phyloP scores from a whole-genome alignment of 768 basidiomycete genomes.

The Cystofilobasidium ferigula region DNA sequence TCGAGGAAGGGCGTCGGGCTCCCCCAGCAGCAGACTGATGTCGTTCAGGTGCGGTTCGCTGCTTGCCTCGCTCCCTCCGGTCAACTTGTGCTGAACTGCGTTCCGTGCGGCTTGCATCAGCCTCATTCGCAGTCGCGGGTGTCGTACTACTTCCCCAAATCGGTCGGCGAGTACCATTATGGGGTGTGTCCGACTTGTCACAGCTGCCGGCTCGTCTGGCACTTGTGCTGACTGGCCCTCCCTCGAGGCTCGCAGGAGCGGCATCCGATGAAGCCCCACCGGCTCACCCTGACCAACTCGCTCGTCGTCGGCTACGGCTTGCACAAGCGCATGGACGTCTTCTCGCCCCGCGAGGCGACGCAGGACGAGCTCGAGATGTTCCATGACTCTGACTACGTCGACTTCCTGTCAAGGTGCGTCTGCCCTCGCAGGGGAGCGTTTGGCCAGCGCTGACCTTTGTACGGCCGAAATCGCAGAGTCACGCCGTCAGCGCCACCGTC shows the following conservation, averaged over 20 bases:
- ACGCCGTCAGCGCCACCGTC: constrained; percentile 28
- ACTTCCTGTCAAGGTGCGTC: constrained; percentile 77
- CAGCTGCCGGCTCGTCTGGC: constrained; percentile 2
- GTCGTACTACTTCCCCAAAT: constrained; percentile 90
- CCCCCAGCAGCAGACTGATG: constrained; percentile 32
- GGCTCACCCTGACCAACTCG: constrained; percentile 88
- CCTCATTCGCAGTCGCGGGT: constrained; percentile 80
- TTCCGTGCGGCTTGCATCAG: too few relatives aligned
- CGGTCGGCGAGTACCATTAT: constrained; percentile 90
- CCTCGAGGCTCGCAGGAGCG: constrained; percentile 54
- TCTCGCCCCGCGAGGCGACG: constrained; percentile 77
- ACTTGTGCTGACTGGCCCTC: not conserved
- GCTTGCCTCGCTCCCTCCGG: too few relatives aligned
- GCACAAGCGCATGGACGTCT: constrained; percentile 90
- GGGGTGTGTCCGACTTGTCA: constrained; percentile 57
- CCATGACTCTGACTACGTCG: constrained; percentile 90
- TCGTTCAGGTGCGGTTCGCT: constrained; percentile 31
- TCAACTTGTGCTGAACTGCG: too few relatives aligned
- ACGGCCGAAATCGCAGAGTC: not conserved
- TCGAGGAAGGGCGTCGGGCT: constrained; percentile 31
- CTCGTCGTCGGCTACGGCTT: constrained; percentile 92
- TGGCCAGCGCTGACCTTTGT: not conserved
- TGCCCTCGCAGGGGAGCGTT: too few relatives aligned
- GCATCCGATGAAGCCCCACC: constrained; percentile 97
- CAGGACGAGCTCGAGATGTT: constrained; percentile 79